phyloP scores from a whole-genome alignment of 2,329 filamentous ascomycete species.

The Fusarium pseudoanthophilum region DNA sequence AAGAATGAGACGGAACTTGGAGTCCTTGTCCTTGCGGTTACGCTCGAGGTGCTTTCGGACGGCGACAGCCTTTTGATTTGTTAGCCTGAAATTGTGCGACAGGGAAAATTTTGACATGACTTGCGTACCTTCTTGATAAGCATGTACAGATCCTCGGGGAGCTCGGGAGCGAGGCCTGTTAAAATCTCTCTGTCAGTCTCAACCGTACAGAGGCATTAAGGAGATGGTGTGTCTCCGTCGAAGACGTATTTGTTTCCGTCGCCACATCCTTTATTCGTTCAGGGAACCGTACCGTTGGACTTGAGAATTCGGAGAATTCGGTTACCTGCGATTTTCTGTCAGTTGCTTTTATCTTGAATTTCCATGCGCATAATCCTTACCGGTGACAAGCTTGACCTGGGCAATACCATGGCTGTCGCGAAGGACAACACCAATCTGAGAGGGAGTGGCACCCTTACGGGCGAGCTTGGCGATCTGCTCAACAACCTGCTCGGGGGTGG shows the following conservation, averaged over 20 bases:
- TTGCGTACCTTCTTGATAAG: conserved; percentile 96
- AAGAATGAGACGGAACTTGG: conserved; percentile 99
- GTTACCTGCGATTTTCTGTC: conserved; percentile 77
- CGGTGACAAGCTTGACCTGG: conserved; percentile 97
- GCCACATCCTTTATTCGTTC: conserved; percentile 43
- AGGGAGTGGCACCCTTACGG: conserved; percentile 98
- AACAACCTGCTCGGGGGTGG: conserved; percentile 96
- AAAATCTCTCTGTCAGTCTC: conserved; percentile 91
- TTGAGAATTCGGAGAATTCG: conserved; percentile 99
- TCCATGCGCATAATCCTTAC: conserved; percentile 64
- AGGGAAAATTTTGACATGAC: not conserved
- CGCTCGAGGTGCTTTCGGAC: conserved; percentile 99
- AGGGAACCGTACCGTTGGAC: conserved; percentile 84
- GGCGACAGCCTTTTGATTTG: conserved; percentile 78
- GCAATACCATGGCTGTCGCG: conserved; percentile 98
- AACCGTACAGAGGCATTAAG: conserved; percentile 86
- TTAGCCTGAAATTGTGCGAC: not conserved
- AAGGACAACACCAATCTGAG: conserved; percentile 98
- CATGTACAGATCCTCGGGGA: conserved; percentile 99
- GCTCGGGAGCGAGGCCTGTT: conserved; percentile 96
- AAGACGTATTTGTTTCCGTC: conserved; percentile 47
- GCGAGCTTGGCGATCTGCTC: conserved; percentile 99
- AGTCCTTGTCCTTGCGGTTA: conserved; percentile 99
- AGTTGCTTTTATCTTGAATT: conserved; percentile 43
- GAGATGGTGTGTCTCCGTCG: conserved; percentile 40